These are phyloP conservation scores for Sordariomycetes sp. DNA, from an alignment of 2,329 filamentous ascomycete species.

Conservation along the genomic window DNA sequence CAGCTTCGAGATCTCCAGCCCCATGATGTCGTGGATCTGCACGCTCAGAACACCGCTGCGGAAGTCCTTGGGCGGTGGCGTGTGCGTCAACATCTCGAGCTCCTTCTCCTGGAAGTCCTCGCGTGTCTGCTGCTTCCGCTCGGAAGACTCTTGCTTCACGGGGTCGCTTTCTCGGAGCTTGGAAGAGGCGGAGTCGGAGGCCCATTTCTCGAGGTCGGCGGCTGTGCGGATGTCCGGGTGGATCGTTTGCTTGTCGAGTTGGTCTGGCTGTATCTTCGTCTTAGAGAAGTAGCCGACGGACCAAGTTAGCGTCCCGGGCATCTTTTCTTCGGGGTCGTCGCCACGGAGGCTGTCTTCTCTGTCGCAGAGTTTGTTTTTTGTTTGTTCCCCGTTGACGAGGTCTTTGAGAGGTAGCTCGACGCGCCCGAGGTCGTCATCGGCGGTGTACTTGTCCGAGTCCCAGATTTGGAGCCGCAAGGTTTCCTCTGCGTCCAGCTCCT, in stretches of 20 bases:
- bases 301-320: constrained; percentile 93
- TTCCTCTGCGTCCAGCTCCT: constrained; percentile 87
- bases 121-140: constrained; percentile 4
- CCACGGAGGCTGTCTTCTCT: background rate
- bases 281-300: constrained; percentile 93
- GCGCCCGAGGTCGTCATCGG: constrained; percentile 91
- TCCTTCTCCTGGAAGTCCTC: constrained; percentile 6
- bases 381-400: constrained; percentile 52
- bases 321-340: constrained; percentile 26
- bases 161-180: constrained; percentile 10
- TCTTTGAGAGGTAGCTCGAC: constrained; percentile 89
- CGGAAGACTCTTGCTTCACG: background rate
- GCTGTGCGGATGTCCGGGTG: constrained; percentile 62
- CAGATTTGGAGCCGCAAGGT: constrained; percentile 88
- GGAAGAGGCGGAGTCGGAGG: constrained; percentile 40
- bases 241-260: constrained; percentile 59
- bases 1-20: constrained; percentile 81
- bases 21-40: constrained; percentile 88
- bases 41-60: constrained; percentile 80
- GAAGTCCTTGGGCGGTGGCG: constrained; percentile 92
- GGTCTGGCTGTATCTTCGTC: constrained; percentile 76
- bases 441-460: constrained; percentile 87
- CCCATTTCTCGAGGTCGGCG: constrained; percentile 68
- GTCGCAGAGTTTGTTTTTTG: background rate
- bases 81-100: constrained; percentile 41